Conservation (phyloP, 2,329 filamentous ascomycete species). For the Intubia oerlemansii region DNA sequence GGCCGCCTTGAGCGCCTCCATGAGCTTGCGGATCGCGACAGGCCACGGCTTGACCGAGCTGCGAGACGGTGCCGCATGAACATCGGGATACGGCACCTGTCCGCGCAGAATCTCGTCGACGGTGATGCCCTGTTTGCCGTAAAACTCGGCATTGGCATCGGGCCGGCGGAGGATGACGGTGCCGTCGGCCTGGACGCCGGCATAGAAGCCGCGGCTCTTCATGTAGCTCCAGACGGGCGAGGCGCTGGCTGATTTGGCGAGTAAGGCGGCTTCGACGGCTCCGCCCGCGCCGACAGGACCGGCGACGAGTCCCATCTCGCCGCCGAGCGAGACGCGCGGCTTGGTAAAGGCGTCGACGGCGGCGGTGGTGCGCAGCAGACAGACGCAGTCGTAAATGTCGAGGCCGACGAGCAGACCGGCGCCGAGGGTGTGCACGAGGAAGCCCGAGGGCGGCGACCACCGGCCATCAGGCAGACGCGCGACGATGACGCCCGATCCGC, state of each 20-base stretch:
- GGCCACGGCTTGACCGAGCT: slow-evolving; percentile 2
- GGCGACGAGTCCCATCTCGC: slow-evolving; percentile 56
- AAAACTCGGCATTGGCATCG: slow-evolving; percentile 76
- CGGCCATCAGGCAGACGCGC: slow-evolving; percentile 31
- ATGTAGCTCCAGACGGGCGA: slow-evolving; percentile 45
- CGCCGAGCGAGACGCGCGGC: slow-evolving; percentile 53
- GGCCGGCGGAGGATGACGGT: slow-evolving; percentile 68
- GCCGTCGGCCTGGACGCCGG: slow-evolving; percentile 69
- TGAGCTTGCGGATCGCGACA: slow-evolving; percentile 6
- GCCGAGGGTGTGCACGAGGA: slow-evolving; percentile 48
- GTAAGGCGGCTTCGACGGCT: slow-evolving; percentile 44
- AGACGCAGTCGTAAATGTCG: slow-evolving; percentile 58
- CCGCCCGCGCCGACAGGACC: slow-evolving; percentile 50
- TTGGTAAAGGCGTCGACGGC: slow-evolving; percentile 47
- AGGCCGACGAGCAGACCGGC: slow-evolving; percentile 50
- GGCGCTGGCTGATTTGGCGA: slow-evolving; percentile 12
- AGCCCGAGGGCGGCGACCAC: slow-evolving; percentile 55
- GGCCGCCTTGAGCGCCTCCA: slow-evolving; percentile 9
- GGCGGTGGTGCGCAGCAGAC: slow-evolving; percentile 46
- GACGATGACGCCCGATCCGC: slow-evolving; percentile 36
- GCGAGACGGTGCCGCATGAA: too few relatives aligned
- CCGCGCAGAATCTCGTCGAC: slow-evolving; percentile 26
- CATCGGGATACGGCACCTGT: slow-evolving; percentile 14
- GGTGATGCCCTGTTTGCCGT: slow-evolving; percentile 32
- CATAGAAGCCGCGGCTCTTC: slow-evolving; percentile 77